phyloP scores from a whole-genome alignment of 164 flowering plant species.

The Amborella trichopoda region DNA sequence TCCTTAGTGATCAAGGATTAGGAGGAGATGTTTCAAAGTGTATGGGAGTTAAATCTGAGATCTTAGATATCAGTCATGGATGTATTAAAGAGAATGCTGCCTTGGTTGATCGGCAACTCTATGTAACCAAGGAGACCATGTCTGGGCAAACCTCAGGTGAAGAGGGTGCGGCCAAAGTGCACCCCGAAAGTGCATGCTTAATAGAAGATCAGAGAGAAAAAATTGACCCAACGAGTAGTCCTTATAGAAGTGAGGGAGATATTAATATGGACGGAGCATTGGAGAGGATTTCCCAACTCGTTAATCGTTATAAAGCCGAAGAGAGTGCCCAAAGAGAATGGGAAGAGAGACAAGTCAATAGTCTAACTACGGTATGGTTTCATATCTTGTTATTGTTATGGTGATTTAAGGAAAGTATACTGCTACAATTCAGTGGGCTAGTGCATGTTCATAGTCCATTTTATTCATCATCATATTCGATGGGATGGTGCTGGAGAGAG shows the following conservation, averaged over 20 bases:
- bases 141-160: too few relatives aligned
- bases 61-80: slow-evolving; percentile 7
- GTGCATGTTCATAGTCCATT: too few relatives aligned
- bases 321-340: slow-evolving; percentile 88
- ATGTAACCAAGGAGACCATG: too few relatives aligned
- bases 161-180: too few relatives aligned
- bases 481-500: too few relatives aligned
- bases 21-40: slow-evolving; percentile 9
- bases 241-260: slow-evolving; percentile 14
- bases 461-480: too few relatives aligned
- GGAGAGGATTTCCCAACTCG: slow-evolving; percentile 50
- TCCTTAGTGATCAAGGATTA: slow-evolving; percentile 16
- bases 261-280: slow-evolving; percentile 54
- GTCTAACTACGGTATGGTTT: slow-evolving; percentile 41
- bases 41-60: slow-evolving; percentile 10
- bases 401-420: neutral
- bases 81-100: slow-evolving; percentile 10
- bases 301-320: slow-evolving; percentile 57
- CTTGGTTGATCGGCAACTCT: slow-evolving; percentile 3
- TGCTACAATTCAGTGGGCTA: too few relatives aligned
- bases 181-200: slow-evolving; percentile 6
- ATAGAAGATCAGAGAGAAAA: slow-evolving; percentile 12
- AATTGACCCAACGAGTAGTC: slow-evolving; percentile 6
- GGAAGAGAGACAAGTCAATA: slow-evolving; percentile 71
- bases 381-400: neutral